Base-by-base conservation (phyloP, 345 rosid species). In the Aquilaria sinensis region DNA sequence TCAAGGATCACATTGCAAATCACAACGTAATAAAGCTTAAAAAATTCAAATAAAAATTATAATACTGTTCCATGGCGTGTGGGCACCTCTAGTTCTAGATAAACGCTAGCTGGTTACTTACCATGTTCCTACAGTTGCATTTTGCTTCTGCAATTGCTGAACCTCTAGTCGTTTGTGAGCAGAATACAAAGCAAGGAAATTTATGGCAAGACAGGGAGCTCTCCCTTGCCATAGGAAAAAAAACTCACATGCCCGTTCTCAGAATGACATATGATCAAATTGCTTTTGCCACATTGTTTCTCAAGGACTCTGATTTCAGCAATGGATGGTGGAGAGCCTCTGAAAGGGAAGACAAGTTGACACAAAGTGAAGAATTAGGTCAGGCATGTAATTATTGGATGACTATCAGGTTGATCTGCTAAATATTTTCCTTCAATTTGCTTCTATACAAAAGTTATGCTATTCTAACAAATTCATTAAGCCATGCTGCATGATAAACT, bases 171-270 rank as follows among this genome's bases (percentile, higher is more conserved):
- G 23, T 0, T 0, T 23, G 23, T 23, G 23, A 23, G 1, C 43
- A 37, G 9, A 37, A 9, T 37, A 37, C 9, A 37, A 37, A 31
- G 23, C 47, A 14, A 12, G 49, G 15, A 46, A 31, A 31, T 49
- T 82, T 74, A 93, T 12, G 89, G 81, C 30, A 85, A 69, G 32
- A 67, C 53, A 41, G 85, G 82, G 58, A 85, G 83, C 49, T 78
- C 75, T 54, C 58, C 61, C 45, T 51, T 80, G 48, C 48, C 60
- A 57, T 87, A 80, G 64, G 85, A 72, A 74, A 85, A 87, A 73
- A 81, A 81, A 80, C 96, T 86, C 37, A 76, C 81, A 37, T 85
- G 86, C 3, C 95, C 92, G 9, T 81, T 72, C 48, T 86, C 84
- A 43, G 84, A 72, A 43, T 82, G 86, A 70, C 90, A 87, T 29